Base-by-base conservation (phyloP, 75 land plant species). In the Cupressus sempervirens region DNA sequence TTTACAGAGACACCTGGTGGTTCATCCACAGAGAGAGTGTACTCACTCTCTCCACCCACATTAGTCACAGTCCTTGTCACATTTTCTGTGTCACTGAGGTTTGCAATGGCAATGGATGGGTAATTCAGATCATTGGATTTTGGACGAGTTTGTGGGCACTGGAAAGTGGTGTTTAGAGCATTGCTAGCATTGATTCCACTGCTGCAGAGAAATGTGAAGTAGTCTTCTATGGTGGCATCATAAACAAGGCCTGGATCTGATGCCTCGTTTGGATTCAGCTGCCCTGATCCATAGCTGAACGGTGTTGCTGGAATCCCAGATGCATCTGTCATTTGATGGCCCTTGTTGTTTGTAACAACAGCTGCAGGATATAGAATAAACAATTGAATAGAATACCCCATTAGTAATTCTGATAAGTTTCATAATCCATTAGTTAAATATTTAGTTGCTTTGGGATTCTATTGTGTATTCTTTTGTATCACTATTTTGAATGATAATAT, bases 31-130 rank as follows among this genome's bases (percentile, higher is more conserved):
- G 67, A 82, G 11, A 86, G 88, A 20, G 82, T 86, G 88, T 96
- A 96, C 1, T 70, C 36, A 52, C 87, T 91, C 84, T 87, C 89
- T 16, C 35, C 81, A 34, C 88, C 92, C 41, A 96, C 97, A 86
- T 92, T 93, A 0, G 95, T 95, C 36, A 95, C 94, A 0, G 97
- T 93, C 85, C 98, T 90, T 12, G 43, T 80, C 50, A 95, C 79
- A 0, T 83, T 87, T 43, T 88, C 83, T 1, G 90, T 85, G 23
- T 88, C 88, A 9, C 76, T 89, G 45, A 93, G 88, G 8, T 86
- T 84, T 8, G 92, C 82, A 20, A 96, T 50, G 53, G 53, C 14
- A 12, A 50, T 50, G 53, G 53, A 50, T 50, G 53, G 53, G 53
- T 50, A 50, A 88, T 96, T 96, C 58, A 96, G 94, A 36, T 92